Percentiles rank a stretch among this genome's conserved stretches.
These are phyloP conservation scores for Collybiopsis confluens DNA, from an alignment of 768 basidiomycete genomes.

Conservation along the genomic window DNA sequence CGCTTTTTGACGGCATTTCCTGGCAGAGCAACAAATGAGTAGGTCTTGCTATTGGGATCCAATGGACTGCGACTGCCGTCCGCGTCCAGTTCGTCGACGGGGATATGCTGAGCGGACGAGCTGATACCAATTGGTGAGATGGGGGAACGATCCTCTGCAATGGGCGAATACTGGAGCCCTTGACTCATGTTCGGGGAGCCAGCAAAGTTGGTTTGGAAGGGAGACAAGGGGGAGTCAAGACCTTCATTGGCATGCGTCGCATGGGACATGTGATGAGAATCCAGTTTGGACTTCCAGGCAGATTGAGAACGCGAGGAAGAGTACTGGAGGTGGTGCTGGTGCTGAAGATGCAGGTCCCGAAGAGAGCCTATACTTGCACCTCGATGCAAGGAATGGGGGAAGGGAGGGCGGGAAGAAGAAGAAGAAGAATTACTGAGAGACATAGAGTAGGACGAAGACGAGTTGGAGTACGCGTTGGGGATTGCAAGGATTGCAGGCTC, in stretches of 20 bases:
- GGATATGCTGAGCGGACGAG: constrained; percentile 47
- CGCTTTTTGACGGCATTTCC: constrained; percentile 81
- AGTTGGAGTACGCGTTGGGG: constrained; percentile 32
- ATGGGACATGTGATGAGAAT: constrained; percentile 8
- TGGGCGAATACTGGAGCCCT: constrained; percentile 41
- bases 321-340: constrained; percentile 20
- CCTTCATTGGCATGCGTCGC: background rate
- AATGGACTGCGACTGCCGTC: constrained; percentile 22
- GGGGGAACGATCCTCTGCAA: constrained; percentile 49
- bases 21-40: constrained; percentile 77
- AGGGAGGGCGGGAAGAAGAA: constrained; percentile 31
- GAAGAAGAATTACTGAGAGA: constrained; percentile 21
- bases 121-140: constrained; percentile 61
- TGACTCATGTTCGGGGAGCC: constrained; percentile 25
- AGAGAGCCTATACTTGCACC: constrained; percentile 42
- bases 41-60: constrained; percentile 57
- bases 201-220: constrained; percentile 50
- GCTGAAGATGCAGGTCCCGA: constrained; percentile 36
- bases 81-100: constrained; percentile 4
- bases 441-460: constrained; percentile 19
- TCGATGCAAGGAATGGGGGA: constrained; percentile 41
- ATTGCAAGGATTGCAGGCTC: constrained; percentile 52
- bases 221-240: constrained; percentile 41
- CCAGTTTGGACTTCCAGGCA: constrained; percentile 2
- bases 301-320: constrained; percentile 7